Base-by-base conservation (phyloP, 1,284 basidiomycete genomes). In the Stygiomarasmius scandens region DNA sequence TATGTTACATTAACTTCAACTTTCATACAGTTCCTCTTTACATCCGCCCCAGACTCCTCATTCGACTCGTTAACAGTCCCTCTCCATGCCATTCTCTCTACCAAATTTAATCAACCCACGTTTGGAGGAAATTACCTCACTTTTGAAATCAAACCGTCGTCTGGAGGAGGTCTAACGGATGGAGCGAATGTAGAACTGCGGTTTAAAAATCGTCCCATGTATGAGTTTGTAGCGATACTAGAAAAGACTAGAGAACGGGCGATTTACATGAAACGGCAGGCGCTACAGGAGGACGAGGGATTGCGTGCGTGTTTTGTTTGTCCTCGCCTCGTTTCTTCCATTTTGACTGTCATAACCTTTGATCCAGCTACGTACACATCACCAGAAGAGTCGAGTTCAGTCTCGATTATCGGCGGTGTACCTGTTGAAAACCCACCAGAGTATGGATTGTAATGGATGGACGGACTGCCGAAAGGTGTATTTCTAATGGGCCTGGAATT, bases 181-280 rank as follows among this genome's bases (percentile, higher is more conserved):
- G 87, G 86, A 0, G 87, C 88, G 22, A 80, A 71, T 53, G 81
- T 80, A 1, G 87, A 92, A 69, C 73, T 92, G 34, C 79, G 90
- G 58, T 80, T 90, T 67, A 83, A 80, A 66, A 80, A 89, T 66
- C 77, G 80, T 52, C 82, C 83, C 9, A 82, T 92, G 76, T 90
- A 90, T 65, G 78, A 84, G 68, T 92, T 92, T 65, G 84, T 86
- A 27, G 83, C 81, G 56, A 68, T 82, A 25, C 69, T 93, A 52
- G 87, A 90, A 73, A 90, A 91, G 76, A 84, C 87, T 34, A 80
- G 90, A 52, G 88, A 91, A 71, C 77, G 81, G 51, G 84, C 84
- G 24, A 83, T 90, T 45, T 89, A 87, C 64, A 90, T 89, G 88
- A 85, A 77, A 67, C 76, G 87, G 48, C 85, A 86, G 64, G 69